Evolutionary conservation across 1,284 basidiomycete genomes (phyloP), one percentile per base, ranked within the genome.

Genomic region (Cystobasidium pallidum): DNA sequence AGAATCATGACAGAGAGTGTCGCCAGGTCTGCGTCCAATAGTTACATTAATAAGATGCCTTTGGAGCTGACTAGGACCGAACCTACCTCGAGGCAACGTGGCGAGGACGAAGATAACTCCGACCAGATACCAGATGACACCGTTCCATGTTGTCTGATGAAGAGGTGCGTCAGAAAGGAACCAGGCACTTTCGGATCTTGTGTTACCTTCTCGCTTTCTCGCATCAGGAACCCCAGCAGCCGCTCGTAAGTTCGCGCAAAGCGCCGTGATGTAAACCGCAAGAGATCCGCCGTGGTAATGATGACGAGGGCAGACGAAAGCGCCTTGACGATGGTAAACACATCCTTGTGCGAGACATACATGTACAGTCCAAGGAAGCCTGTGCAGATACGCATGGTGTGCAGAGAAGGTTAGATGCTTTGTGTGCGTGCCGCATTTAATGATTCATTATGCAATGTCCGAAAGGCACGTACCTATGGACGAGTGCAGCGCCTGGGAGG

Each of bases 71-170:
- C 8, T 2, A 4, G 19, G 3, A 26, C 11, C 24, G 28, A 52
- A 76, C 79, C 76, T 17, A 78, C 78, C 78, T 65, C 89, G 84
- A 0, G 94, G 93, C 78, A 92, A 91, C 73, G 90, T 83, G 0
- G 86, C 82, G 24, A 99, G 85, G 36, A 89, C 91, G 78, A 89
- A 87, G 75, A 94, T 87, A 76, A 92, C 92, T 21, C 95, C 95
- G 34, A 95, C 82, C 65, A 98, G 88, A 81, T 98, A 99, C 91
- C 92, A 98, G 55, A 97, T 88, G 34, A 95, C 92, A 3, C 95
- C 95, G 57, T 82, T 82, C 61, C 81, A 78, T 51, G 77, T 77
- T 45, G 80, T 78, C 76, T 76, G 62, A 4, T 34, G 32, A 26
- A 41, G 6, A 54, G 86, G 10, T n/a, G 32, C 19, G 52, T 64